A percentile compares a stretch with the other conserved stretches of the same genome.
phyloP scores from a whole-genome alignment of 1,284 basidiomycete species.

The Moesziomyces parantarcticus region DNA sequence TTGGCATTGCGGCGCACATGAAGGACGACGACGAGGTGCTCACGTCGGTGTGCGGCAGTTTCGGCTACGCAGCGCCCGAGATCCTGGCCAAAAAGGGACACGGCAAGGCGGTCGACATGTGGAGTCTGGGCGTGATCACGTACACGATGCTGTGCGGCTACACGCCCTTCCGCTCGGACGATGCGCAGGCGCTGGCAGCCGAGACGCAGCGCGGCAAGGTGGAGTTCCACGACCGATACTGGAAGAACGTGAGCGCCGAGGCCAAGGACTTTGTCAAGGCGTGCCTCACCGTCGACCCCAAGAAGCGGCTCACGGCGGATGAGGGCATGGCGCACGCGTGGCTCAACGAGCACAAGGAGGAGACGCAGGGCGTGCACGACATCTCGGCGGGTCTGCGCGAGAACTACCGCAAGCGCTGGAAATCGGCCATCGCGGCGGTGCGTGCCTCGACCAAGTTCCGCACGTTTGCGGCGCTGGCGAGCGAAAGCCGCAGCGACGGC shows the following conservation, averaged over 20 bases:
- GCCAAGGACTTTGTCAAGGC: constrained; percentile 86
- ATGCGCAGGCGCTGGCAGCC: constrained; percentile 78
- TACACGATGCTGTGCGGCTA: constrained; percentile 72
- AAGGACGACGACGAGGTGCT: constrained; percentile 77
- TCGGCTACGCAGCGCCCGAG: constrained; percentile 91
- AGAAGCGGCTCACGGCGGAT: constrained; percentile 78
- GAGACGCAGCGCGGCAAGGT: constrained; percentile 86
- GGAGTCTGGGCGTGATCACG: constrained; percentile 92
- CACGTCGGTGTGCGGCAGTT: constrained; percentile 83
- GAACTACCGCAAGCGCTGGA: constrained; percentile 66
- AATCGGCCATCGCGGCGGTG: constrained; percentile 65
- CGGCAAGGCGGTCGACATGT: constrained; percentile 90
- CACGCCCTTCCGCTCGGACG: constrained; percentile 85
- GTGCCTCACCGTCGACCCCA: constrained; percentile 80
- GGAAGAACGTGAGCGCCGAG: constrained; percentile 83
- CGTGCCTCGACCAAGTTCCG: constrained; percentile 64
- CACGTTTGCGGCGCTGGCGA: constrained; percentile 52
- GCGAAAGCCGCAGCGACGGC: constrained; percentile 21
- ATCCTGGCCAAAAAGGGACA: constrained; percentile 85
- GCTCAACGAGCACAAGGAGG: constrained; percentile 50
- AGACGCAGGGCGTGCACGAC: constrained; percentile 51
- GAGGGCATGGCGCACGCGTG: constrained; percentile 76
- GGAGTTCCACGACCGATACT: constrained; percentile 86
- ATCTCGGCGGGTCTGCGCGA: constrained; percentile 65
- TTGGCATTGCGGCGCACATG: constrained; percentile 76